Conservation (phyloP, 495 filamentous ascomycete genomes). For the Penicillium subrubescens region DNA sequence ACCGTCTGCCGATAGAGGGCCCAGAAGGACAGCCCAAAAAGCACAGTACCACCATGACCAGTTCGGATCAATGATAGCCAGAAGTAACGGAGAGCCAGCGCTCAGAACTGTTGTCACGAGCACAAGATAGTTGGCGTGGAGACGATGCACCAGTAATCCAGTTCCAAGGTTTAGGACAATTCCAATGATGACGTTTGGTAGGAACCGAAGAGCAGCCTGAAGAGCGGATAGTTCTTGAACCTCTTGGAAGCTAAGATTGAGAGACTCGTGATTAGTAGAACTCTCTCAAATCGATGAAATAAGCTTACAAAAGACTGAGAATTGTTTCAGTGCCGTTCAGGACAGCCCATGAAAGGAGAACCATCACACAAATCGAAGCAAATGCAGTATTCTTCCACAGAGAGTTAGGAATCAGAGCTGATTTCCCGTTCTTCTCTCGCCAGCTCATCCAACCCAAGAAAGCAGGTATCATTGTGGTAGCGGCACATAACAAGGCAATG, state of each 20-base stretch:
- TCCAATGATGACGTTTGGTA: not conserved
- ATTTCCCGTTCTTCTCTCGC: constrained; percentile 40
- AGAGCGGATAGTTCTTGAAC: not conserved
- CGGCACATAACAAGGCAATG: constrained; percentile 42
- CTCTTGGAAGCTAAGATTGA: not conserved
- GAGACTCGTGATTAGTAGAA: not conserved
- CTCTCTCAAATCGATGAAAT: not conserved
- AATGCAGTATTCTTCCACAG: constrained; percentile 56
- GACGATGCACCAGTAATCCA: not conserved
- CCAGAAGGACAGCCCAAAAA: not conserved
- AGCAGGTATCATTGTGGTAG: constrained; percentile 38
- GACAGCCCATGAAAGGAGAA: constrained; percentile 50
- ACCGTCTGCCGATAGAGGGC: not conserved
- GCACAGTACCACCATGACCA: constrained; percentile 1
- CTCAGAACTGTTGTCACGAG: not conserved
- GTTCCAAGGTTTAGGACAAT: not conserved
- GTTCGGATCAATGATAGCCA: not conserved
- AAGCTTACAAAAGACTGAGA: constrained; percentile 48
- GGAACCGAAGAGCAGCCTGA: not conserved
- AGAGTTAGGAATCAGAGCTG: constrained; percentile 57
- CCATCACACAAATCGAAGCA: constrained; percentile 51
- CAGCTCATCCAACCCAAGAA: constrained; percentile 52
- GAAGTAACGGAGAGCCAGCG: not conserved
- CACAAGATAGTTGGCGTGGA: not conserved
- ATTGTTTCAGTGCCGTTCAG: constrained; percentile 55